Conservation (phyloP, 306 rosid species). For the Hippophae gyantsensis region DNA sequence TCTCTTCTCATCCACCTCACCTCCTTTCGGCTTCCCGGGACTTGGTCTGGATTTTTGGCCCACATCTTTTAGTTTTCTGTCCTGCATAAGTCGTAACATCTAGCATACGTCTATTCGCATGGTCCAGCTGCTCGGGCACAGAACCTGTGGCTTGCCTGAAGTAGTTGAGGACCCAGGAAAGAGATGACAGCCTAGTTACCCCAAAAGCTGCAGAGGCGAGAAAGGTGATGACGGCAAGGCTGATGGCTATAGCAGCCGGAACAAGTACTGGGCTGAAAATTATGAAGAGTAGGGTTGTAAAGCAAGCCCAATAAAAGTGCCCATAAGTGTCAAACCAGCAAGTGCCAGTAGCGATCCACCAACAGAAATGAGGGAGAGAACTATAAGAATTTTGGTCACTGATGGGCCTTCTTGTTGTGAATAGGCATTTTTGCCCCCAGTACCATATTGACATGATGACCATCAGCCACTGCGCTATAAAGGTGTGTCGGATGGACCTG, state of each 20-base stretch:
- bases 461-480: too few species aligned
- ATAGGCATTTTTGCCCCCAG: slow-evolving; percentile 1
- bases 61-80: slow-evolving; percentile 48
- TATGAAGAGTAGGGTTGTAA: slow-evolving; percentile 34
- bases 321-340: slow-evolving; percentile 29
- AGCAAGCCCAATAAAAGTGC: slow-evolving; percentile 31
- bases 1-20: neutral
- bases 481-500: slow-evolving; percentile 27
- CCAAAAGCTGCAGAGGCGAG: slow-evolving; percentile 30
- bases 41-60: slow-evolving; percentile 39
- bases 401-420: slow-evolving; percentile 22
- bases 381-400: slow-evolving; percentile 17
- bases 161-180: slow-evolving; percentile 39
- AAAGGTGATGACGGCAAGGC: slow-evolving; percentile 25
- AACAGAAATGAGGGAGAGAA: slow-evolving; percentile 19
- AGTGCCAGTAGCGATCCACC: slow-evolving; percentile 34
- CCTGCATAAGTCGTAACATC: slow-evolving; percentile 37
- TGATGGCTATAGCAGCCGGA: slow-evolving; percentile 27
- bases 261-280: slow-evolving; percentile 49
- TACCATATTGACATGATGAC: slow-evolving; percentile 9
- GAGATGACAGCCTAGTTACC: slow-evolving; percentile 32
- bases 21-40: slow-evolving; percentile 40
- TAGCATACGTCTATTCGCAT: slow-evolving; percentile 30
- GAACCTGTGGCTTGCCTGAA: slow-evolving; percentile 17
- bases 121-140: slow-evolving; percentile 30